Conservation (phyloP, 768 basidiomycete genomes). For the Clavulina sp. region DNA sequence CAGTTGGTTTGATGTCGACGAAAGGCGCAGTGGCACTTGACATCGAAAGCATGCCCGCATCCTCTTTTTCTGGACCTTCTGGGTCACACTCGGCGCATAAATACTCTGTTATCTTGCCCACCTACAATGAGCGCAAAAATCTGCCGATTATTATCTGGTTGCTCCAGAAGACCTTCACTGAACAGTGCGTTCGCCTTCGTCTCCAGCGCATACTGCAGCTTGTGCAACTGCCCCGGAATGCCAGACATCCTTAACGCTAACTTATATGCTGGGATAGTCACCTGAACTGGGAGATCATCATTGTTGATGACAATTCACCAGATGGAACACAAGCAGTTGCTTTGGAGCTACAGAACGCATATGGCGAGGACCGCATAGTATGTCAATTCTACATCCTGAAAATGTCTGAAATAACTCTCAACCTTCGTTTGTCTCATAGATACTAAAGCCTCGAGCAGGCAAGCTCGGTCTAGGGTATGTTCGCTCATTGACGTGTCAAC, state of each 20-base stretch:
- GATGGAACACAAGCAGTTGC: slow-evolving; percentile 88
- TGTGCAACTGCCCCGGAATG: neutral
- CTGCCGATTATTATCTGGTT: slow-evolving; percentile 79
- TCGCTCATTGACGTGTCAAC: too few relatives aligned
- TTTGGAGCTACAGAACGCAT: slow-evolving; percentile 51
- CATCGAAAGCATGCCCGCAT: neutral
- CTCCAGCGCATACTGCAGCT: neutral
- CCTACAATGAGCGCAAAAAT: slow-evolving; percentile 88
- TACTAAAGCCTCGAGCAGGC: slow-evolving; percentile 72
- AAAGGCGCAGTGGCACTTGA: neutral
- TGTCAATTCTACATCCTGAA: slow-evolving; percentile 14
- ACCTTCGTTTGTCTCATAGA: slow-evolving; percentile 22
- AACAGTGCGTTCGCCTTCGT: slow-evolving; percentile 36
- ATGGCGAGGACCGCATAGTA: slow-evolving; percentile 75
- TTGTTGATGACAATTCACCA: slow-evolving; percentile 85
- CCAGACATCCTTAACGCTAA: too few relatives aligned
- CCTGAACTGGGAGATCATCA: slow-evolving; percentile 72
- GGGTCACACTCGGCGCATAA: slow-evolving; percentile 31
- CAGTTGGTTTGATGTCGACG: too few relatives aligned
- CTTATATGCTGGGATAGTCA: slow-evolving; percentile 26
- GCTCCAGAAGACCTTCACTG: slow-evolving; percentile 53
- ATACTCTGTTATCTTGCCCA: slow-evolving; percentile 85
- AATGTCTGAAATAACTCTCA: neutral
- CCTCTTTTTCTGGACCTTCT: too few relatives aligned
- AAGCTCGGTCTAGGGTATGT: slow-evolving; percentile 79